Conservation (phyloP, 2,329 filamentous ascomycete genomes). For the Endothia cerciana region DNA sequence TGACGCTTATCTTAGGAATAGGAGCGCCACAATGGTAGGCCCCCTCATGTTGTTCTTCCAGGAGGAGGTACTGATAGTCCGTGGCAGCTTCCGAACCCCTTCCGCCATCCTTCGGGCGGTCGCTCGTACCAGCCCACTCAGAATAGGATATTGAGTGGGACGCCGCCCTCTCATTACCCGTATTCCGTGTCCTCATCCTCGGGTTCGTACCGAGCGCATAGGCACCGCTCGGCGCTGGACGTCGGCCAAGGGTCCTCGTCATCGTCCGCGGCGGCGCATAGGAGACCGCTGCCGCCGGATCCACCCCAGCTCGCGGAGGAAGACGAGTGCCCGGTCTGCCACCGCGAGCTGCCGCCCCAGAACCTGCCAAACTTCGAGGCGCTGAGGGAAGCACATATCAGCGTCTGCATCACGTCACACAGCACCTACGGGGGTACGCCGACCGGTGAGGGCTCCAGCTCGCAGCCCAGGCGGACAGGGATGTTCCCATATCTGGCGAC, state of each 20-base stretch:
- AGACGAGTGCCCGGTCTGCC: constrained; percentile 80
- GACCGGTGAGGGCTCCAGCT: constrained; percentile 30
- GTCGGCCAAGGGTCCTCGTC: constrained; percentile 37
- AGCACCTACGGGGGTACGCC: constrained; percentile 49
- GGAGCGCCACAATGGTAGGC: constrained; percentile 58
- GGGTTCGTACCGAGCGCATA: constrained; percentile 23
- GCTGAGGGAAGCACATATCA: constrained; percentile 62
- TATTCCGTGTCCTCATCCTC: constrained; percentile 32
- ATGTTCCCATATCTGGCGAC: constrained; percentile 68
- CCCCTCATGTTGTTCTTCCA: neutral
- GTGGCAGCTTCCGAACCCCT: constrained; percentile 15
- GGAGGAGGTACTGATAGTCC: neutral
- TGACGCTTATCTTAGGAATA: constrained; percentile 44
- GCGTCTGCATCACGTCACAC: constrained; percentile 58
- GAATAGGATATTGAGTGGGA: constrained; percentile 46
- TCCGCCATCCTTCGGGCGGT: constrained; percentile 19
- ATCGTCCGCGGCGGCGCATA: constrained; percentile 39
- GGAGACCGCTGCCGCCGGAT: constrained; percentile 44
- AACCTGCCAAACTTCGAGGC: constrained; percentile 56
- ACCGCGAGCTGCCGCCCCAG: constrained; percentile 67
- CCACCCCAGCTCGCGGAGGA: constrained; percentile 66
- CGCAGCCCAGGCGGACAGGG: constrained; percentile 52
- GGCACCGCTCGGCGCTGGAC: constrained; percentile 40
- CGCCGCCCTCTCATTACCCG: constrained; percentile 42
- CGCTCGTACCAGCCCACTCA: constrained; percentile 40